Evolutionary conservation across 495 filamentous ascomycete species (phyloP).

Genomic region (Emericellopsis terricola): DNA sequence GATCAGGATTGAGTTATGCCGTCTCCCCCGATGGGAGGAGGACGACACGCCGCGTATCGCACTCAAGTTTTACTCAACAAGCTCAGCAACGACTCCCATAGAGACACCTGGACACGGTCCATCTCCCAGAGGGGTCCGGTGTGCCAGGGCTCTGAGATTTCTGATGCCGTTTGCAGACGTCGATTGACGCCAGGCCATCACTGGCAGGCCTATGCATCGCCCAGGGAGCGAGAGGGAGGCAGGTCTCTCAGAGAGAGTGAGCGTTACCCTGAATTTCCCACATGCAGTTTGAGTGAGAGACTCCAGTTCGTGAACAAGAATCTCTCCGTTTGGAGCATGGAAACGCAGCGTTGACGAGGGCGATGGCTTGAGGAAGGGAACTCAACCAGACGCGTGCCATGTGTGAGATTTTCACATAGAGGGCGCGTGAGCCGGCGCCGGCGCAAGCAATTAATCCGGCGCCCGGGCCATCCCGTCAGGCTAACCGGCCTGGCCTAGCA

Average conservation of each 20-base stretch:
- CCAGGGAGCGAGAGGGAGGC: conserved; percentile 15
- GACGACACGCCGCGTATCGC: conserved; percentile 91
- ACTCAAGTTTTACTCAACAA: conserved; percentile 92
- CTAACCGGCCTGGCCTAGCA: too few species aligned
- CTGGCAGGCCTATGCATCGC: conserved; percentile 48
- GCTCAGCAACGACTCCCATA: conserved; percentile 88
- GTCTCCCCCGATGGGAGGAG: conserved; percentile 21
- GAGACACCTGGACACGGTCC: conserved; percentile 23
- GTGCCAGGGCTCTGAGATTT: conserved; percentile 58
- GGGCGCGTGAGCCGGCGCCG: too few species aligned
- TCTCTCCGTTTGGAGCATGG: conserved; percentile 90
- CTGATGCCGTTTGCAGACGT: conserved; percentile 97
- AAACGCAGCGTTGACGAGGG: conserved; percentile 98
- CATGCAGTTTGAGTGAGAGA: conserved; percentile 43
- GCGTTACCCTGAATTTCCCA: conserved; percentile 99
- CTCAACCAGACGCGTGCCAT: too few species aligned
- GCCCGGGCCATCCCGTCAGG: too few species aligned
- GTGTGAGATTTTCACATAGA: too few species aligned
- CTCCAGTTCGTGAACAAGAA: conserved; percentile 13
- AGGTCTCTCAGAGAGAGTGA: conserved; percentile 31
- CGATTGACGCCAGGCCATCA: conserved; percentile 80
- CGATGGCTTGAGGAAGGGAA: conserved; percentile 50
- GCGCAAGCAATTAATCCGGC: too few species aligned
- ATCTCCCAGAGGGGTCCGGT: conserved; percentile 17
- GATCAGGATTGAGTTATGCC: conserved; percentile 90